These are phyloP conservation scores for Carex arenaria DNA, from an alignment of 202 grass and related monocot species.

Conservation along the genomic window DNA sequence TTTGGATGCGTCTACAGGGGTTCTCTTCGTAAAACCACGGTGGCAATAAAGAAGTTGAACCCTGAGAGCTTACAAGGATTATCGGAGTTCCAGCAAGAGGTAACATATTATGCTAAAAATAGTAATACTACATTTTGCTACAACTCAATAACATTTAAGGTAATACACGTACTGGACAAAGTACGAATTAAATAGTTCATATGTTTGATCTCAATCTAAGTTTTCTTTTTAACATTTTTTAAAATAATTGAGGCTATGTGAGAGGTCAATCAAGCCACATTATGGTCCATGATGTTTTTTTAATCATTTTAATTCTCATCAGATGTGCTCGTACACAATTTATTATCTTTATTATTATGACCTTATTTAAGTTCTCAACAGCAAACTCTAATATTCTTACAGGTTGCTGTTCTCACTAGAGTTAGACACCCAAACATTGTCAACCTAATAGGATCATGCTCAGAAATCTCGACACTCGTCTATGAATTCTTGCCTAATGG, in stretches of 20 bases:
- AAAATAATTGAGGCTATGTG: background rate
- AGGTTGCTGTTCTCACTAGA: slow-evolving; percentile 64
- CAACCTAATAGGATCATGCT: slow-evolving; percentile 61
- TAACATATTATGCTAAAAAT: slow-evolving; percentile 22
- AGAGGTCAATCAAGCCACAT: background rate
- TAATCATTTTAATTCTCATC: background rate
- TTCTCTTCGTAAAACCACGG: slow-evolving; percentile 38
- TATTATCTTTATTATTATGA: background rate
- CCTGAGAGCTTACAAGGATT: slow-evolving; percentile 39
- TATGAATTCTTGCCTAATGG: too few species aligned
- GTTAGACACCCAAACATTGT: slow-evolving; percentile 86
- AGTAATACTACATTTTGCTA: background rate
- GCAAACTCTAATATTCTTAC: slow-evolving; percentile 12
- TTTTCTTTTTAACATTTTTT: background rate
- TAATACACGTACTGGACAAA: background rate
- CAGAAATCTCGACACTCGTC: slow-evolving; percentile 50
- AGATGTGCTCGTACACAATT: background rate
- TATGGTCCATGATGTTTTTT: too few species aligned
- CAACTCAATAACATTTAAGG: background rate
- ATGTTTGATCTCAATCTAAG: background rate
- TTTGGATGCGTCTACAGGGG: slow-evolving; percentile 54
- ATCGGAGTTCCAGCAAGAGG: slow-evolving; percentile 68
- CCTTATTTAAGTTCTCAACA: background rate
- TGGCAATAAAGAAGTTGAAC: slow-evolving; percentile 64
- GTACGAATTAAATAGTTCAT: background rate